Percentiles rank a stretch among this genome's conserved stretches.
Conservation (phyloP, 768 basidiomycete genomes). For the Lactarius hatsudake region DNA sequence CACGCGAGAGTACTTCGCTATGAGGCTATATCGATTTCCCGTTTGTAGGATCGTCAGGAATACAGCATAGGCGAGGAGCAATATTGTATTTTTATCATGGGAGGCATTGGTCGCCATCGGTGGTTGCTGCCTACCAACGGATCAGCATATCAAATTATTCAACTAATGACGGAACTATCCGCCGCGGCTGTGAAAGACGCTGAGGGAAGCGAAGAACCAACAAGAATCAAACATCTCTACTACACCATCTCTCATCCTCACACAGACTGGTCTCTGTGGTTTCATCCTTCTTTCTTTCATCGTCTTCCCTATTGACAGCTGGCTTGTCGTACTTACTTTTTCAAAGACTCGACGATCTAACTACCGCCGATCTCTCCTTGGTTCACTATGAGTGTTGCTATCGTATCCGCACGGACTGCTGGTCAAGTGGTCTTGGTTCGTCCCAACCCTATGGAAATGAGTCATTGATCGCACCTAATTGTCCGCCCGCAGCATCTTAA, state of each 20-base stretch:
- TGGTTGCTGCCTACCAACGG: neutral
- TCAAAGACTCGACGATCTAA: neutral
- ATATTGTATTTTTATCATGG: neutral
- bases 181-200: neutral
- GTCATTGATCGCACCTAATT: neutral
- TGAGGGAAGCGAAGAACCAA: neutral
- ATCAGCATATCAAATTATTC: neutral
- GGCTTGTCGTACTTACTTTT: constrained; percentile 9
- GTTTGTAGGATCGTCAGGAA: constrained; percentile 35
- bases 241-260: neutral
- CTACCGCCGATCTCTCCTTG: neutral
- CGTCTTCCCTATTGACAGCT: neutral
- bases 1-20: constrained; percentile 70
- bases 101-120: neutral
- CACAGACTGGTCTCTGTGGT: constrained; percentile 25
- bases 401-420: constrained; percentile 11
- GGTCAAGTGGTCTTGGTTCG: constrained; percentile 23
- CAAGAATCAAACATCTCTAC: neutral
- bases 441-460: neutral
- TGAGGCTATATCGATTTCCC: constrained; percentile 74
- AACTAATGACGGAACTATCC: neutral
- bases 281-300: neutral
- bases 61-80: constrained; percentile 30
- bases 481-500: constrained; percentile 6
- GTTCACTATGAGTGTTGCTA: constrained; percentile 17